Evolutionary conservation across 306 rosid genomes (phyloP), one percentile per base, ranked within the genome.

Genomic region (Pterocarpus macrocarpus): DNA sequence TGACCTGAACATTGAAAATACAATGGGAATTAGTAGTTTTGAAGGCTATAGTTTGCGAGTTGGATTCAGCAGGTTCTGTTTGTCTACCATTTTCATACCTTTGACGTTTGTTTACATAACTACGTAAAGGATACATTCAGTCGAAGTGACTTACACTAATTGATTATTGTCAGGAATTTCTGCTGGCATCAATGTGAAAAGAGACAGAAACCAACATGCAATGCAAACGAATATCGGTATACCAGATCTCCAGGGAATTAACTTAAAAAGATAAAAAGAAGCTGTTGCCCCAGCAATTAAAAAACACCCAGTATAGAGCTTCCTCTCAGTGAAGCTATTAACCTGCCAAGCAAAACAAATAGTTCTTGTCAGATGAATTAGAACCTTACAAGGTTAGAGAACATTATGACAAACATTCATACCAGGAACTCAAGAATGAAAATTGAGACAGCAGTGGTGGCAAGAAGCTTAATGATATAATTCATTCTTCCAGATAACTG

Each of bases 131-230:
- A 82, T n/a, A 63, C 64, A 73, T 52, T 53, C 73, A 69, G 78
- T 17, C 43, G 70, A 68, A 65, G 67, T 47, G 64, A 84, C 98
- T 85, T 90, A 91, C 98, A 94, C 98, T 73, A 94, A 82, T 56
- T 75, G 75, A 81, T 90, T 94, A 81, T 94, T 91, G 83, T 94
- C 98, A 7, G 95, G 97, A 83, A 94, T 94, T 85, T 94, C 97
- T 73, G 97, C 97, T n/a, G 97, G 98, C 98, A 91, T 94, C 90
- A 94, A 85, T 44, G 98, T 94, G 85, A 94, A 91, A 14, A 89
- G 38, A 45, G 98, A 94, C 85, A 94, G 82, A 72, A 90, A 88
- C 94, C 95, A 94, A 85, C 95, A 94, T 17, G 89, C 78, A 71
- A 81, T 79, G 86, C 90, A 86, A 72, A 86, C 95, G 85, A 85